Evolutionary conservation across 2,329 filamentous ascomycete species (phyloP).

Genomic region (Alternaria alternata): DNA sequence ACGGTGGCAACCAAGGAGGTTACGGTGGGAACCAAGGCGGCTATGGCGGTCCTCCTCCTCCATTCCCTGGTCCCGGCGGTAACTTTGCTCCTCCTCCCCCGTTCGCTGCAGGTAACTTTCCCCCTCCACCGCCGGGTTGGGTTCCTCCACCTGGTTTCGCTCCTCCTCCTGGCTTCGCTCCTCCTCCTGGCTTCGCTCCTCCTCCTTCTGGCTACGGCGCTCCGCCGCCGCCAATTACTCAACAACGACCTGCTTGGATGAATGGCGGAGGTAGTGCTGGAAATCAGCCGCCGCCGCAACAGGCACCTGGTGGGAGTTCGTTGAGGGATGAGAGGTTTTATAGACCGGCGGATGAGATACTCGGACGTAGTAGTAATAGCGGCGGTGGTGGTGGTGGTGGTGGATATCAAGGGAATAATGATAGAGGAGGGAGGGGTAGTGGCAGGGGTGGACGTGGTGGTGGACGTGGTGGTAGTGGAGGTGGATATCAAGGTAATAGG

Average conservation of each 20-base stretch:
- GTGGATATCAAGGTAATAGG: constrained; percentile 24
- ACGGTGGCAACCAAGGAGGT: constrained; percentile 28
- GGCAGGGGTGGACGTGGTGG: constrained; percentile 33
- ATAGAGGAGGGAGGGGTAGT: constrained; percentile 40
- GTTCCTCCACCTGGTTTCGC: constrained; percentile 43
- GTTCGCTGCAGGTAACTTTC: constrained; percentile 37
- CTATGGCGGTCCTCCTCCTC: constrained; percentile 20
- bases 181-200: constrained; percentile 21
- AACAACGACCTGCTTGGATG: constrained; percentile 33
- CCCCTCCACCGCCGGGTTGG: constrained; percentile 18
- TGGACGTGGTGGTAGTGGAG: constrained; percentile 26
- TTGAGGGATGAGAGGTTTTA: constrained; percentile 36
- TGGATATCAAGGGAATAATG: constrained; percentile 18
- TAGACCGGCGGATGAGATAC: constrained; percentile 34
- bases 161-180: constrained; percentile 24
- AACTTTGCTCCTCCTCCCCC: constrained; percentile 28
- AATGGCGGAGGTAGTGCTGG: constrained; percentile 9
- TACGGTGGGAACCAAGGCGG: constrained; percentile 24
- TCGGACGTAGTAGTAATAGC: constrained; percentile 34
- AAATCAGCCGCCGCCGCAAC: constrained; percentile 30
- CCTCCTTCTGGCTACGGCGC: background rate
- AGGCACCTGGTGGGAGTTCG: constrained; percentile 31
- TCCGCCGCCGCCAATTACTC: background rate
- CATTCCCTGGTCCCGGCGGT: background rate
- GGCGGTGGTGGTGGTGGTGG: constrained; percentile 7